Base-by-base conservation (phyloP, 768 basidiomycete genomes). In the Cystobasidium onofrii region DNA sequence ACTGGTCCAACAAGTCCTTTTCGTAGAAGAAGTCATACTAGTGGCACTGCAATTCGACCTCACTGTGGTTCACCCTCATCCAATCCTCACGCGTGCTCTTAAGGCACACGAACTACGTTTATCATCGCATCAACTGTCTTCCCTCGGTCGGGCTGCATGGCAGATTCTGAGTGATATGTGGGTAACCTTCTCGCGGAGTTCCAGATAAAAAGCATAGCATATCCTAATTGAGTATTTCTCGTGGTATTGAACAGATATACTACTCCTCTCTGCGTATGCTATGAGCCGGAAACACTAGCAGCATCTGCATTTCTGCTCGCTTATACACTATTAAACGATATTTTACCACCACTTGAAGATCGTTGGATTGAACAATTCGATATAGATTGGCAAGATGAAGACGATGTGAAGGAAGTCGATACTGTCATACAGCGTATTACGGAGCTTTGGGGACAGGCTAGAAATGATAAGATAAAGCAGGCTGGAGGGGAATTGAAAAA, bases 131-230 rank as follows among this genome's bases (percentile, higher is more conserved):
- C 52, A 60, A 39, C 13, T n/a, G 10, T 27, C n/a, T 39, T 46
- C 69, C 2, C 69, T 71, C 27, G 69, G 54, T n/a, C 27, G 69
- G n/a, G 33, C 36, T 13, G 31, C 54, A 15, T 71, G 69, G 69
- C 69, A 71, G 39, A 71, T 71, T 36, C 55, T 71, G 4, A 71
- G 54, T 27, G 69, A 71, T 60, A 31, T 71, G 69, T 71, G 27
- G 54, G 69, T 36, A 7, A 57, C 9, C 20, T 20, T 31, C 9
- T 63, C 18, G 7, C 10, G 6, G 33, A 41, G 17, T 36, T n/a
- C 31, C 9, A 17, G 31, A 36, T 10, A 31, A 63, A 17, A 29
- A 29, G 62, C 36, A n/a, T 27, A 9, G 36, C 9, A 10, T 9
- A 29, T 10, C 9, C 23, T 63, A 6, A 63, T 63, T 12, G 7